Conservation (phyloP, 2,329 filamentous ascomycete species). For the Magnaporthales sp. region DNA sequence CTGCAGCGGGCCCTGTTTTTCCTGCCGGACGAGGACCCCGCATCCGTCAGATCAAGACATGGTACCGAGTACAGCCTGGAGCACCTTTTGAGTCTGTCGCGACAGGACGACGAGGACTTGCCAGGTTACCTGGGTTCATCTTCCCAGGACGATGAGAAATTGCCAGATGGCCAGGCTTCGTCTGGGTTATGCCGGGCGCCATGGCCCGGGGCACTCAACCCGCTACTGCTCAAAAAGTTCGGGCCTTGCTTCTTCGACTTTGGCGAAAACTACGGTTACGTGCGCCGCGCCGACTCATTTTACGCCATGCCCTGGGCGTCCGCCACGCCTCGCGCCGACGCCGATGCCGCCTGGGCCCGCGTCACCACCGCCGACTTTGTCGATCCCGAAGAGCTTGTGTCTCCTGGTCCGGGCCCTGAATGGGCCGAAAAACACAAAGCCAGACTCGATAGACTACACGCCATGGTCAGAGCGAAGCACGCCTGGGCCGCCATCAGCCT, state of each 20-base stretch:
- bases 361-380: background rate
- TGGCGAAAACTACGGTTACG: background rate
- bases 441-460: background rate
- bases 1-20: slow-evolving; percentile 1
- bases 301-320: background rate
- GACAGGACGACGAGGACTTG: background rate
- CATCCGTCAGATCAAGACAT: background rate
- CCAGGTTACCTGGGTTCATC: too few relatives aligned
- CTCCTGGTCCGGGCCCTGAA: background rate
- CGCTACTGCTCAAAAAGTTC: background rate
- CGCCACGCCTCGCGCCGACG: background rate
- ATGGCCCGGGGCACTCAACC: background rate
- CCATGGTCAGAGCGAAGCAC: background rate
- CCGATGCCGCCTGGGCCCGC: background rate
- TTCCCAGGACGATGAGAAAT: too few relatives aligned
- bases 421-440: background rate
- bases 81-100: background rate
- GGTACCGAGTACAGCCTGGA: background rate
- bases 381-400: background rate
- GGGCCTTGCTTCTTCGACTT: background rate
- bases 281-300: background rate
- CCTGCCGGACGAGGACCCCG: background rate
- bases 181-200: too few relatives aligned
- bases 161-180: too few relatives aligned
- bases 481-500: background rate